phyloP scores from a whole-genome alignment of 1,284 basidiomycete genomes.

The Puccinia coronata region DNA sequence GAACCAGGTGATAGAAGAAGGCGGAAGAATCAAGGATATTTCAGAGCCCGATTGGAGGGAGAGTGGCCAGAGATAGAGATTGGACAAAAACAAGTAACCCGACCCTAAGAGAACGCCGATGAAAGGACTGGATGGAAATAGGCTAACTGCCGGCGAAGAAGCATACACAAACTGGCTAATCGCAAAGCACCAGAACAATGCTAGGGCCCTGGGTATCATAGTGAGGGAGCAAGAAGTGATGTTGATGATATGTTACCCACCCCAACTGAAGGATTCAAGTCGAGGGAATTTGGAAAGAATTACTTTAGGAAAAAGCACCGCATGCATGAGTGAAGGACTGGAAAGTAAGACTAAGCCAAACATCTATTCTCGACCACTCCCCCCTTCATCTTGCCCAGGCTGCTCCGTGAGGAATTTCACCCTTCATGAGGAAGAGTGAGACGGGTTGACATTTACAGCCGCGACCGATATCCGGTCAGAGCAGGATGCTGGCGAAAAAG shows the following conservation, averaged over 20 bases:
- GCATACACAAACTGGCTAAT: not conserved
- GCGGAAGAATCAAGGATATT: conserved; percentile 10
- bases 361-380: not conserved
- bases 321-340: conserved; percentile 24
- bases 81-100: not conserved
- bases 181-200: not conserved
- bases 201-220: conserved; percentile 16
- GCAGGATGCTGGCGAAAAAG: not conserved
- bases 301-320: not conserved
- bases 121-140: conserved; percentile 4
- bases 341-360: not conserved
- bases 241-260: conserved; percentile 27
- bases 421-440: not conserved
- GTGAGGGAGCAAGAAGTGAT: conserved; percentile 1
- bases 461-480: not conserved
- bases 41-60: not conserved
- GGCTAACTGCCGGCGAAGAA: not conserved
- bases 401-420: not conserved
- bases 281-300: not conserved
- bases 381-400: not conserved
- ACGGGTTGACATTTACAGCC: not conserved
- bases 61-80: not conserved
- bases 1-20: not conserved
- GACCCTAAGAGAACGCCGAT: not conserved
- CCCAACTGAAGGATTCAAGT: conserved; percentile 18